Evolutionary conservation across 257 asterid species (phyloP).

Genomic region (Orobanche coerulescens): DNA sequence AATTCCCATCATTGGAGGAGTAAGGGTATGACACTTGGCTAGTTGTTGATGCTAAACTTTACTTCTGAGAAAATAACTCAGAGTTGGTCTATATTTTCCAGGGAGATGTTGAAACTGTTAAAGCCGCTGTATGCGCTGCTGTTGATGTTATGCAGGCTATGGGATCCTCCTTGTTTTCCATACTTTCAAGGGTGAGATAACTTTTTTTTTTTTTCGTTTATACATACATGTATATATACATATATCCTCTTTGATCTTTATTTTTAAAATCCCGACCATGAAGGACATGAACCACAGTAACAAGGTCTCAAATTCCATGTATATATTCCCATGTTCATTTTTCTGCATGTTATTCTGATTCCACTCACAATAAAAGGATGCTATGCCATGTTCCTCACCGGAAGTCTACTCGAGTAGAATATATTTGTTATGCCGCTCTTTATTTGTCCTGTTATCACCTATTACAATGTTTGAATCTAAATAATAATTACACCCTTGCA

Average conservation of each 20-base stretch:
- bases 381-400: background rate
- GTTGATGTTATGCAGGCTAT: constrained; percentile 73
- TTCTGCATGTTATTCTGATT: background rate
- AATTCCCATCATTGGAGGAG: constrained; percentile 69
- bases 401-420: background rate
- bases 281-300: background rate
- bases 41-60: constrained; percentile 14
- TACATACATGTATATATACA: background rate
- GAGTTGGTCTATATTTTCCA: constrained; percentile 27
- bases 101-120: constrained; percentile 69
- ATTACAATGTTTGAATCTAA: background rate
- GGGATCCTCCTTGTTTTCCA: constrained; percentile 59
- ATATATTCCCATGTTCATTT: background rate
- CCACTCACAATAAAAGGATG: background rate
- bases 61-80: constrained; percentile 10
- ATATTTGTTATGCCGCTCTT: no score
- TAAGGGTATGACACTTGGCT: constrained; percentile 50
- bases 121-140: constrained; percentile 77
- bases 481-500: background rate
- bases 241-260: background rate
- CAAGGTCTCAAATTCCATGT: background rate
- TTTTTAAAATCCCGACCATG: background rate
- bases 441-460: background rate
- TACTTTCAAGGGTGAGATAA: constrained; percentile 52
- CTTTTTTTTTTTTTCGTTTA: constrained; percentile 9